Base-by-base conservation (phyloP, 108 stramenopile species). In the Cyclotella choctawhatcheeana region DNA sequence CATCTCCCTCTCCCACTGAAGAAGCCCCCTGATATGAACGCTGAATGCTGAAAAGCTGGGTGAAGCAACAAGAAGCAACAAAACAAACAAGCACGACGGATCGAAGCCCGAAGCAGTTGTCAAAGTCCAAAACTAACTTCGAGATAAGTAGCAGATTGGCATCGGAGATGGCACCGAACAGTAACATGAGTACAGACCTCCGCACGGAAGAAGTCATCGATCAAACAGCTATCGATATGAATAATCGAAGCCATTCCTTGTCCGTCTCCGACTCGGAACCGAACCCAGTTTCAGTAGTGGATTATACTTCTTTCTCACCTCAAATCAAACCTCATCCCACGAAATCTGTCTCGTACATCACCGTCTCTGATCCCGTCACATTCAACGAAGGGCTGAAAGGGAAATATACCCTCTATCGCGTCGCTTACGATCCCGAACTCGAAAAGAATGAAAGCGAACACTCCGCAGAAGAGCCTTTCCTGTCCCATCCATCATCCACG, bases 311-410 rank as follows among this genome's bases (percentile, higher is more conserved):
- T 29, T 63, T 30, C 67, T 60, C 31, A 60, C 67, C 0, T 25
- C 32, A n/a, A 22, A 58, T 76, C 8, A 56, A 20, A 30, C 58
- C 58, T 25, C 76, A 76, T 27, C 54, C 64, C 21, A 52, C 67
- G 14, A 31, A 62, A 29, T 29, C 58, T 3, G 58, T 67, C 3
- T 63, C 64, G 6, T 71, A 72, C 35, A 66, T 79, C 45, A 72
- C 78, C 47, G 78, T 79, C 32, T 61, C 71, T 17, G 78, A 79
- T 54, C 78, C 78, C 25, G 37, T 67, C n/a, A 65, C 66, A 32
- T 40, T 35, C 21, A 63, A 35, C 13, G 78, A 79, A 31, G 78
- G 78, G 3, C 35, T 79, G 6, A 66, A 66, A 35, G 78, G 78
- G 13, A 72, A 72, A 61, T 72, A 64, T 64, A 79, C 70, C 29